A percentile compares a stretch with the other conserved stretches of the same genome.
These are phyloP conservation scores for Neofusicoccum sp. DNA, from an alignment of 2,329 filamentous ascomycete species.

Conservation along the genomic window DNA sequence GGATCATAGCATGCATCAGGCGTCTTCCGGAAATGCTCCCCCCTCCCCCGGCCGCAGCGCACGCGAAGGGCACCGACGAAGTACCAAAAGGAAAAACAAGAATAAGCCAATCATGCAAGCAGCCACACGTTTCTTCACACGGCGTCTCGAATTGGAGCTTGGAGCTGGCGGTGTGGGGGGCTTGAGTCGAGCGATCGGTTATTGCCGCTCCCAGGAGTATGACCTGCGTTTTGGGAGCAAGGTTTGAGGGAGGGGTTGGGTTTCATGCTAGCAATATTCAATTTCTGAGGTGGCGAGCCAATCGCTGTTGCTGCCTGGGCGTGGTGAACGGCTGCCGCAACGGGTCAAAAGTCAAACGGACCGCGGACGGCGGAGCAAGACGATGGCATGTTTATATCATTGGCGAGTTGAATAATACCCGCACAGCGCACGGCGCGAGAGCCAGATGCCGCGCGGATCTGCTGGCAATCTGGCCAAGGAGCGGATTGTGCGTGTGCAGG, in stretches of 20 bases:
- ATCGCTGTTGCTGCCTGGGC: not conserved
- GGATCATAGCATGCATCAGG: constrained; percentile 8
- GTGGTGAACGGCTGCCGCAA: not conserved
- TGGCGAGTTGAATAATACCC: too few species aligned
- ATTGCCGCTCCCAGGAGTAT: not conserved
- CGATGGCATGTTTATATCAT: too few species aligned
- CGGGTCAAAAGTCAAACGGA: not conserved
- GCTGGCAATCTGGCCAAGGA: too few species aligned
- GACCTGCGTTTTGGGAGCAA: constrained; percentile 1
- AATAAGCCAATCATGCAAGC: not conserved
- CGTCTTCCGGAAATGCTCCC: not conserved
- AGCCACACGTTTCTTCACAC: not conserved
- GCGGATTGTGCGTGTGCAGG: too few species aligned
- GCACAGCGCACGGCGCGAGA: too few species aligned
- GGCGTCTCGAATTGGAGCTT: too few species aligned
- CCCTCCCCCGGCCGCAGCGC: not conserved
- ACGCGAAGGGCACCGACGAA: not conserved
- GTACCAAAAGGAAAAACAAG: not conserved
- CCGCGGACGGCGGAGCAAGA: not conserved
- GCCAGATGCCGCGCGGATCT: too few species aligned
- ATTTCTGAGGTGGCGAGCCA: not conserved
- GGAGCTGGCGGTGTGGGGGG: not conserved
- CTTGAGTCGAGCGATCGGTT: not conserved
- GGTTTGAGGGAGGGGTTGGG: not conserved
- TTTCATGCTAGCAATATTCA: constrained; percentile 14